Evolutionary conservation across 2,329 filamentous ascomycete species (phyloP).

Genomic region (Verticillium klebahnii): DNA sequence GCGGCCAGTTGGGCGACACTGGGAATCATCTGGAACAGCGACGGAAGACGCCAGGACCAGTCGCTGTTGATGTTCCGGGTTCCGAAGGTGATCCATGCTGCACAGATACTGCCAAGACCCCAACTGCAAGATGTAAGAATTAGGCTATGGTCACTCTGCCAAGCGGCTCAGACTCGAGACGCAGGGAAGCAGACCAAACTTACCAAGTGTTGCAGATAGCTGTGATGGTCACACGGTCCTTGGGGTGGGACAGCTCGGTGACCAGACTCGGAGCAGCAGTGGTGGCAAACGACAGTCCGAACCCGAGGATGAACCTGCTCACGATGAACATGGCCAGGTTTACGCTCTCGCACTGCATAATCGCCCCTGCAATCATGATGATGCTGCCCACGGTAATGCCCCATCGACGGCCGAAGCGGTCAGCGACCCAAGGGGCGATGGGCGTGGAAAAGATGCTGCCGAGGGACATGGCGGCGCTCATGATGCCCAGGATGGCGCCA

Average conservation of each 20-base stretch:
- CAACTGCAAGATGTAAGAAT: conserved; percentile 19
- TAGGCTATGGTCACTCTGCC: too few species aligned
- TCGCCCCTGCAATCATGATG: conserved; percentile 24
- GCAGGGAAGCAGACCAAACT: not conserved
- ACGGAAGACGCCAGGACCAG: conserved; percentile 1
- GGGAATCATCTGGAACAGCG: conserved; percentile 17
- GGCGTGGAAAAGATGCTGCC: conserved; percentile 35
- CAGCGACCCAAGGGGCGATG: conserved; percentile 23
- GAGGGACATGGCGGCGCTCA: conserved; percentile 40
- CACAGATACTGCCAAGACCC: conserved; percentile 22
- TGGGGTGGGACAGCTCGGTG: conserved; percentile 48
- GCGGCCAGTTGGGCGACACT: conserved; percentile 17
- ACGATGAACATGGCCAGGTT: conserved; percentile 44
- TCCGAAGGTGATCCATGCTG: conserved; percentile 7
- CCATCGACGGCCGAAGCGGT: conserved; percentile 23
- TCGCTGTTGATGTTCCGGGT: conserved; percentile 1
- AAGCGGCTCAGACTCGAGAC: too few species aligned
- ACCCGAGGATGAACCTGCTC: conserved; percentile 47
- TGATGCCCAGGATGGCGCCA: conserved; percentile 23
- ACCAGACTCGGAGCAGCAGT: conserved; percentile 46
- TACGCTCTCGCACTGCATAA: conserved; percentile 21
- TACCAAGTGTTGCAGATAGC: conserved; percentile 44
- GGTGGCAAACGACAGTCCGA: conserved; percentile 47
- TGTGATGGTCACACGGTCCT: conserved; percentile 46
- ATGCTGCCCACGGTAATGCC: conserved; percentile 24